Percentiles rank a stretch among this genome's conserved stretches.
Conservation (phyloP, 768 basidiomycete genomes). For the Russula sp. region DNA sequence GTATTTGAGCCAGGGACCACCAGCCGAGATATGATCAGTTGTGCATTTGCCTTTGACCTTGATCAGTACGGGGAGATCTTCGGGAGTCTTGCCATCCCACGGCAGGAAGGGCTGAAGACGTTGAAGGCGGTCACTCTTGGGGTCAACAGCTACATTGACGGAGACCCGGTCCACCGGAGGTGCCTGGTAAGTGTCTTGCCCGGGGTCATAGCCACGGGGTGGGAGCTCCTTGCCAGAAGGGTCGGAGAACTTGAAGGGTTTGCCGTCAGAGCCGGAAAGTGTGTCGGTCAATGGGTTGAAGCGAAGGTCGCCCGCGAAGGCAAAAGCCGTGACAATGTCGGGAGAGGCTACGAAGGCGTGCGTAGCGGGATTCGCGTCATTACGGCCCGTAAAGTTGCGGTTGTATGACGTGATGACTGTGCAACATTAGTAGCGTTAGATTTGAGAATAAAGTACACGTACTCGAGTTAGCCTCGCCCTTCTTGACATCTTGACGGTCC, state of each 20-base stretch:
- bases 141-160: constrained; percentile 82
- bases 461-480: constrained; percentile 96
- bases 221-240: constrained; percentile 92
- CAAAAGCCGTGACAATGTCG: constrained; percentile 94
- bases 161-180: constrained; percentile 80
- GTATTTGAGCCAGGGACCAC: constrained; percentile 99
- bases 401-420: constrained; percentile 98
- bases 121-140: constrained; percentile 86
- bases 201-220: constrained; percentile 92
- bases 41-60: constrained; percentile 99
- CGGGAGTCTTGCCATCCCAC: constrained; percentile 91
- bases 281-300: constrained; percentile 97
- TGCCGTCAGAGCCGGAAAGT: constrained; percentile 85
- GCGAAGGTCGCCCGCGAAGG: constrained; percentile 87
- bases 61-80: constrained; percentile 88
- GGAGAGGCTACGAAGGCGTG: constrained; percentile 95
- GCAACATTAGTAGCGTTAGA: neutral
- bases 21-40: constrained; percentile 94
- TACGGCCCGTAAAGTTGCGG: constrained; percentile 99
- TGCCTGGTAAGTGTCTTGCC: constrained; percentile 94
- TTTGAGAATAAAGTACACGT: constrained; percentile 29
- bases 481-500: constrained; percentile 95
- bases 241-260: constrained; percentile 93
- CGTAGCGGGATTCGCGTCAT: constrained; percentile 98
- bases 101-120: constrained; percentile 81